Evolutionary conservation across 345 rosid species (phyloP), one percentile per base, ranked within the genome.

Genomic region (Excoecaria cochinchinensis): DNA sequence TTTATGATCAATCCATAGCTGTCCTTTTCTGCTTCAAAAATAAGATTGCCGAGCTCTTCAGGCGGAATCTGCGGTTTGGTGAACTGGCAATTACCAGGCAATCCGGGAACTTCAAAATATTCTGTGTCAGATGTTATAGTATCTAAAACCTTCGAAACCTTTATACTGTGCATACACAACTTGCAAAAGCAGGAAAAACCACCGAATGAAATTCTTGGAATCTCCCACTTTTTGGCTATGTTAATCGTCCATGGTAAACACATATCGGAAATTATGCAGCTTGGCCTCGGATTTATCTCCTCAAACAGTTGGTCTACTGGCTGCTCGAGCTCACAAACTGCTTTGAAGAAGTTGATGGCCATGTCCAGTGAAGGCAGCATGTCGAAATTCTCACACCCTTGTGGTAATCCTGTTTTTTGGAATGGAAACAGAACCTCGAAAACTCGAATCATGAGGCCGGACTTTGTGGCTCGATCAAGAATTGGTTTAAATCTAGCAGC

Each of bases 181-280:
- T 31, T 31, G 31, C 31, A 31, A 31, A 31, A 0, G 31, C 31
- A 31, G 31, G 31, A 31, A 31, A 31, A 31, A 31, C 31, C 31
- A 31, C 31, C 31, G 2, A 31, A 31, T 0, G 31, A 31, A 31
- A 31, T 31, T 31, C 31, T 31, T 31, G 31, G 31, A 31, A 31
- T 31, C 31, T 31, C 31, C 31, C 31, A 31, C 31, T 31, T 31
- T 31, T 31, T 31, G 31, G 31, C 31, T 31, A 31, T 31, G 31
- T 31, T 31, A 31, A 31, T 31, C 31, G 31, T 31, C 31, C 31
- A 31, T 0, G 31, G 31, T 2, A 31, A 42, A 25, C 72, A 71
- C 77, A 47, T 21, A 46, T 84, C 87, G 1, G 85, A 81, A 25
- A 86, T 70, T 31, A 84, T 64, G 78, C 89, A 86, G 44, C 55